Evolutionary conservation across 1,139 yeast species (phyloP), one percentile per base, ranked within the genome.

Genomic region (Hansenula lynferdii): DNA sequence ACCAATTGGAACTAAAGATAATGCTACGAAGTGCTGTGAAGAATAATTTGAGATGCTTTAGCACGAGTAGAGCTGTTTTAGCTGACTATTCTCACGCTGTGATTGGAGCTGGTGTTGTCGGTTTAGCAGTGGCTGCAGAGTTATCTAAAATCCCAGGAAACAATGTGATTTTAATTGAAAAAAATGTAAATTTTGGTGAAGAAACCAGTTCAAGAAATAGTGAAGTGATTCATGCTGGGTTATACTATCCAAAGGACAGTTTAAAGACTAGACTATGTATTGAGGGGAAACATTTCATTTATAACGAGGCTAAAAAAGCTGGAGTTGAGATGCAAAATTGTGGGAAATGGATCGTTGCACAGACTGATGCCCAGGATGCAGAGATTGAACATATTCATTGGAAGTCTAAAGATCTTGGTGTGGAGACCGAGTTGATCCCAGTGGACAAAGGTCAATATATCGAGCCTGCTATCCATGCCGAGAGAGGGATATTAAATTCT

Each of bases 321-420:
- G 77, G 77, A 2, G 83, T 85, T 8, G 76, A 72, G 27, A 61
- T 80, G 49, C 53, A 63, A 31, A 65, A 72, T 38, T 85, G 95
- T 62, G 97, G 96, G 7, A 89, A 89, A 56, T 84, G 95, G 89
- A 64, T 89, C 7, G 89, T 89, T 12, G 96, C 96, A 1, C 96
- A 87, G 57, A 68, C 70, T 39, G 86, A 78, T 14, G 50, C 48
- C 1, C 90, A 89, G 50, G 70, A 66, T 31, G 79, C 77, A 31
- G 78, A 76, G 49, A 64, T 87, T 31, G 71, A 75, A 30, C 57
- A 63, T 20, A 53, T 89, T 45, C 70, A 73, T 46, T 56, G 58
- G n/a, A 71, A 72, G 38, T 75, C 83, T 4, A 54, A 61, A 33
- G 64, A 70, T n/a, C 57, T 80, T 21, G 75, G 67, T 3, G 77